Base-by-base conservation (phyloP, 371 early-diverging fungal species). In the Mortierella sp. region DNA sequence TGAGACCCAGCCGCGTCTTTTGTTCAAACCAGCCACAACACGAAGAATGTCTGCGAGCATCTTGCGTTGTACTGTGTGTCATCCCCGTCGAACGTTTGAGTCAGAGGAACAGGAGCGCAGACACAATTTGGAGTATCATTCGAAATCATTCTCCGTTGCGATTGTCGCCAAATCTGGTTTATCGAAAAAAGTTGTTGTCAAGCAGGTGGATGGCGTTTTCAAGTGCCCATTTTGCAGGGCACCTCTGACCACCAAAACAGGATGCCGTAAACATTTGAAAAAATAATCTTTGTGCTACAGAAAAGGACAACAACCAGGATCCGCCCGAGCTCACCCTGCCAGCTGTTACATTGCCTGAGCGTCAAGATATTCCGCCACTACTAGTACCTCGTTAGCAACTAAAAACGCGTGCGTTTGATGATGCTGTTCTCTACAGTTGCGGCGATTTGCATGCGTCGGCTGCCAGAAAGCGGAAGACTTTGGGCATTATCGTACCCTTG, bases 51-150 rank as follows among this genome's bases (percentile, higher is more conserved):
- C 72, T 47, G 48, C 72, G 28, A 71, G 44, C 72, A 48, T 14
- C 72, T 28, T 44, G 21, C 47, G 72, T 24, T 71, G 72, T 48
- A 71, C 72, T 44, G 47, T 45, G 16, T 71, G 72, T 47, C 47
- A 71, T 71, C 72, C 72, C 47, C 72, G 47, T 44, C 72, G 72
- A 47, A 47, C 72, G 5, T 71, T 71, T 26, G 38, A 71, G 10
- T 47, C 72, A 28, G 48, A n/a, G 44, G 72, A 45, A 47, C 72
- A 71, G 47, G 44, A 21, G 47, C 47, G 72, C 48, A 14, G 72
- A 48, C 72, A 71, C 72, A 19, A 24, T 9, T 48, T 71, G 24
- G 47, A 71, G 44, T 71, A 45, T 38, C 42, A 38, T 38, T 38
- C 42, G 42, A 38, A 38, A 38, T 38, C 42, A 48, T 48, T 48